phyloP scores from a whole-genome alignment of 352 stramenopile genomes.

The Globisporangium camurandrum region DNA sequence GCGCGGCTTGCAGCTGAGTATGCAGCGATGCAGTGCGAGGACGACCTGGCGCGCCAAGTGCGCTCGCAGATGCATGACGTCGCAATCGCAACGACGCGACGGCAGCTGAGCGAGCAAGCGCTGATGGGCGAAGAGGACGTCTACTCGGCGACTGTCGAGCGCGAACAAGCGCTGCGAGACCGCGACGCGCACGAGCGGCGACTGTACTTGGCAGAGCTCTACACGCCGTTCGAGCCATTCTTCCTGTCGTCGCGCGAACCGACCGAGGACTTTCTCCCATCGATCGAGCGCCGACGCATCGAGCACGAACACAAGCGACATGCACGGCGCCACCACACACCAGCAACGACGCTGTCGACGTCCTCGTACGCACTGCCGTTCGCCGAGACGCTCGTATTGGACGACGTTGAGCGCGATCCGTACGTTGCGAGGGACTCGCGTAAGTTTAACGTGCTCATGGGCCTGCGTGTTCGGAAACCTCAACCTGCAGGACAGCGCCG shows the following conservation, averaged over 20 bases:
- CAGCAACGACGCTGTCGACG: constrained; percentile 1
- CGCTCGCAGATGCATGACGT: constrained; percentile 22
- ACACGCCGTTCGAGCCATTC: constrained; percentile 47
- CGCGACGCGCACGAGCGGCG: constrained; percentile 16
- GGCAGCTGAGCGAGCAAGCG: constrained; percentile 32
- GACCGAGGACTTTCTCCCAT: constrained; percentile 44
- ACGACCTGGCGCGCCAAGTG: constrained; percentile 18
- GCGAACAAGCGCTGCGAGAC: constrained; percentile 23
- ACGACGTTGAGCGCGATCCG: constrained; percentile 38
- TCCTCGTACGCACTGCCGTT: constrained; percentile 28
- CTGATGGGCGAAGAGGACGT: constrained; percentile 46
- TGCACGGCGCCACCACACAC: too few species aligned
- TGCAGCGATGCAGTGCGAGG: constrained; percentile 36
- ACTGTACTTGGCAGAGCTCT: constrained; percentile 38
- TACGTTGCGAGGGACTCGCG: constrained; percentile 47
- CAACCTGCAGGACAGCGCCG: too few species aligned
- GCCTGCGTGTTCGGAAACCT: constrained; percentile 29
- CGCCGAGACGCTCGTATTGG: constrained; percentile 26
- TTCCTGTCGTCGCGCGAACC: constrained; percentile 28
- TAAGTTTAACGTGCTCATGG: constrained; percentile 47
- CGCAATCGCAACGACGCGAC: constrained; percentile 20
- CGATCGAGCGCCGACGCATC: constrained; percentile 21
- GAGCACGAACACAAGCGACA: neutral
- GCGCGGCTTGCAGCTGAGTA: constrained; percentile 25
- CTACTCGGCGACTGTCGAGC: constrained; percentile 20